Percentiles rank a stretch among this genome's conserved stretches.
Evolutionary conservation across 2,329 filamentous ascomycete genomes (phyloP).

Genomic region (Penicillium sp.): DNA sequence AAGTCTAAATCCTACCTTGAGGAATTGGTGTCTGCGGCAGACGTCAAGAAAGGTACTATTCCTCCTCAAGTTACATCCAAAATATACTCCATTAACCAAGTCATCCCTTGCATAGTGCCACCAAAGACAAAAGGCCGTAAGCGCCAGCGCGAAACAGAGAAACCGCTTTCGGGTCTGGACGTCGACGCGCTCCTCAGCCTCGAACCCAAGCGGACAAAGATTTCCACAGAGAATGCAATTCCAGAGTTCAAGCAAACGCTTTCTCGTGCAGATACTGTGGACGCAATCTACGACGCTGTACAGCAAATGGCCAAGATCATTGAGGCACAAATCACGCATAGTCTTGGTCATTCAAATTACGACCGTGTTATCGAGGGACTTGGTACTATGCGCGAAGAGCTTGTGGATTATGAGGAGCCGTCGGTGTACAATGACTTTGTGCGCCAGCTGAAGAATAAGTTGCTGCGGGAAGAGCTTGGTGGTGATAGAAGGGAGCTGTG

Average conservation of each 20-base stretch:
- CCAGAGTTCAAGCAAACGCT: slow-evolving; percentile 87
- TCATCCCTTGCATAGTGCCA: slow-evolving; percentile 57
- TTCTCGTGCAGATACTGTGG: slow-evolving; percentile 57
- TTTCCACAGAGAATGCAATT: slow-evolving; percentile 72
- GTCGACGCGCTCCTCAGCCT: slow-evolving; percentile 74
- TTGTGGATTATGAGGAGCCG: slow-evolving; percentile 73
- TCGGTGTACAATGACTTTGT: slow-evolving; percentile 74
- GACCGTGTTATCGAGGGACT: slow-evolving; percentile 72
- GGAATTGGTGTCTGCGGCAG: slow-evolving; percentile 64
- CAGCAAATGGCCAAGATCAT: slow-evolving; percentile 75
- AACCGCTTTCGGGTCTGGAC: slow-evolving; percentile 87
- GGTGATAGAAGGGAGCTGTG: slow-evolving; percentile 82
- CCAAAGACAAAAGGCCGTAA: slow-evolving; percentile 74
- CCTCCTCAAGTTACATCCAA: neutral
- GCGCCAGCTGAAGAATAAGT: slow-evolving; percentile 66
- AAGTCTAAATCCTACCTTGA: slow-evolving; percentile 60
- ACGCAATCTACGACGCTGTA: slow-evolving; percentile 64
- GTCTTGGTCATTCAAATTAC: slow-evolving; percentile 74
- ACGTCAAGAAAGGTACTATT: slow-evolving; percentile 73
- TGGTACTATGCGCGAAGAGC: slow-evolving; percentile 72
- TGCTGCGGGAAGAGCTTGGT: slow-evolving; percentile 68
- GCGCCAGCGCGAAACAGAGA: slow-evolving; percentile 64
- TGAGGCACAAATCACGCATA: slow-evolving; percentile 65
- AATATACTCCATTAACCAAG: slow-evolving; percentile 21
- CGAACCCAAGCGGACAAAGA: slow-evolving; percentile 50